A percentile compares a stretch with the other conserved stretches of the same genome.
Evolutionary conservation across 768 basidiomycete genomes (phyloP).

Genomic region (Lentinus brumalis): DNA sequence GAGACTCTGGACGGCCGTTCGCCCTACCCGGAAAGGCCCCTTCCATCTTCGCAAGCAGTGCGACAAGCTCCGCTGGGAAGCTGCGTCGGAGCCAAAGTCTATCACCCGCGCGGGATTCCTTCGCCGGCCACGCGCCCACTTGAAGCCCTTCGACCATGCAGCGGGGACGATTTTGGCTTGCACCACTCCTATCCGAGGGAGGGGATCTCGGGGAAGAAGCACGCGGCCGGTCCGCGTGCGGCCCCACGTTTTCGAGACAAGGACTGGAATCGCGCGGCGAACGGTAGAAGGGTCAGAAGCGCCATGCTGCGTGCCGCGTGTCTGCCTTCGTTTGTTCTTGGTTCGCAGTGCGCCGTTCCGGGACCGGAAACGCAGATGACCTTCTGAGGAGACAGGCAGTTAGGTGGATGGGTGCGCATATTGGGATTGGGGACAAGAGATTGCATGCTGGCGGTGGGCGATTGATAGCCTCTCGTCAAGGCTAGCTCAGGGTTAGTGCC

Average conservation of each 20-base stretch:
- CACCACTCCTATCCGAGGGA: neutral
- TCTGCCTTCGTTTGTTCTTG: neutral
- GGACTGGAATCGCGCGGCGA: neutral
- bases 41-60: neutral
- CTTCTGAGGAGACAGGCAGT: too few species aligned
- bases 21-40: neutral
- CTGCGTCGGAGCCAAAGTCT: neutral
- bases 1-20: neutral
- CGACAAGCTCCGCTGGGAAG: neutral
- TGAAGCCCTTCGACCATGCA: neutral
- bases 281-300: neutral
- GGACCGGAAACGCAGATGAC: too few species aligned
- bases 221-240: neutral
- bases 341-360: too few species aligned
- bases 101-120: neutral
- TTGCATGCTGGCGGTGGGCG: too few species aligned
- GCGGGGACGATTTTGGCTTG: neutral
- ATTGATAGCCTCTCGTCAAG: too few species aligned
- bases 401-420: too few species aligned
- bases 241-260: neutral
- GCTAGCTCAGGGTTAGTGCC: too few species aligned
- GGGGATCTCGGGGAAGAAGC: neutral
- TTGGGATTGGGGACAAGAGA: too few species aligned
- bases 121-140: neutral
- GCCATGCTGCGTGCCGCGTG: neutral